phyloP scores from a whole-genome alignment of 352 stramenopile species.

The Phytophthora tentaculata region DNA sequence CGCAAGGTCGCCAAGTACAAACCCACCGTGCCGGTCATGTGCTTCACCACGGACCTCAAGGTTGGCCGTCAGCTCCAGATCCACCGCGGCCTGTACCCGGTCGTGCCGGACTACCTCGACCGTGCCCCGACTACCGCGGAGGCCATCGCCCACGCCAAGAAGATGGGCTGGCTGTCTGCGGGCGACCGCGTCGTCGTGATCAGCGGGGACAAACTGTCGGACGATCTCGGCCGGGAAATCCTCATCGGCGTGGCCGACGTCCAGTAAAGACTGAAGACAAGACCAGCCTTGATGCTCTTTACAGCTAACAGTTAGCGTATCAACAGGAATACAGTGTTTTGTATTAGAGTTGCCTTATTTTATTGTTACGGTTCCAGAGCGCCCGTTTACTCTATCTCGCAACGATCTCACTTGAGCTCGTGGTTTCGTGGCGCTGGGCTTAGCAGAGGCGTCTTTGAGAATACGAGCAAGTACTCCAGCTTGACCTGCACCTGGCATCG shows the following conservation, averaged over 20 bases:
- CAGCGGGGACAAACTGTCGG: constrained; percentile 78
- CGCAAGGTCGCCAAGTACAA: constrained; percentile 91
- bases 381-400: constrained; percentile 39
- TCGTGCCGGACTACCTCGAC: constrained; percentile 69
- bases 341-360: constrained; percentile 22
- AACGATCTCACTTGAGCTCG: constrained; percentile 35
- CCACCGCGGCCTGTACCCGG: constrained; percentile 81
- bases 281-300: neutral
- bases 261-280: constrained; percentile 47
- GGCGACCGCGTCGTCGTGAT: constrained; percentile 92
- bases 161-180: constrained; percentile 89
- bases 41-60: constrained; percentile 86
- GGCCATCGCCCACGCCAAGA: constrained; percentile 90
- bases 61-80: constrained; percentile 93
- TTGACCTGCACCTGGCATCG: constrained; percentile 31
- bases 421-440: neutral
- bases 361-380: constrained; percentile 12
- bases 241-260: constrained; percentile 85
- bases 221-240: constrained; percentile 85
- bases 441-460: constrained; percentile 47
- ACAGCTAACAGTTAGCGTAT: constrained; percentile 9
- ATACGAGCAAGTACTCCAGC: constrained; percentile 40
- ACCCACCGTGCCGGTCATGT: constrained; percentile 93
- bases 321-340: constrained; percentile 32
- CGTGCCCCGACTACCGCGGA: constrained; percentile 76